Conservation (phyloP, 352 stramenopile genomes). For the Globisporangium recalcitrans region DNA sequence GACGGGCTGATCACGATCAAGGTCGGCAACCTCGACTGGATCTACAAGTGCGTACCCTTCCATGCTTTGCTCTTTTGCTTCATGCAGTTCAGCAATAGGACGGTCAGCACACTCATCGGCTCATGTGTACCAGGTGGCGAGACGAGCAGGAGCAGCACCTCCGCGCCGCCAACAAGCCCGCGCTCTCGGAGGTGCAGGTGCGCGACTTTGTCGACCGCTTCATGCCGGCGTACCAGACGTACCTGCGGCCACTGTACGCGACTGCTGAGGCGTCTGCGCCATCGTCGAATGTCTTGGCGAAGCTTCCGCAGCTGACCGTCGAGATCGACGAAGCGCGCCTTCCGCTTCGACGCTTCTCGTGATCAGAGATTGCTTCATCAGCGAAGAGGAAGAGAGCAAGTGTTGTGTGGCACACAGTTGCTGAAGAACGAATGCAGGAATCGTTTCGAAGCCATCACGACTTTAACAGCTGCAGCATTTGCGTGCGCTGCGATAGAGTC, state of each 20-base stretch:
- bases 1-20: conserved; percentile 73
- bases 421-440: neutral
- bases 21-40: conserved; percentile 63
- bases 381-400: neutral
- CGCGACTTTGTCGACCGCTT: conserved; percentile 86
- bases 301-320: conserved; percentile 48
- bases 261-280: neutral
- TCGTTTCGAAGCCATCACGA: neutral
- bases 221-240: conserved; percentile 79
- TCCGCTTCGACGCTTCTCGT: conserved; percentile 14
- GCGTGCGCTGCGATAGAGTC: too few species aligned
- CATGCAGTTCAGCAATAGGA: too few species aligned
- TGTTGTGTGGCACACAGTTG: neutral
- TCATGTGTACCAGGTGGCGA: conserved; percentile 45
- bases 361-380: neutral
- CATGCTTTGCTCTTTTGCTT: neutral
- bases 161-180: conserved; percentile 49
- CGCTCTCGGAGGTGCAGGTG: conserved; percentile 58
- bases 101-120: too few species aligned
- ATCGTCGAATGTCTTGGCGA: conserved; percentile 20
- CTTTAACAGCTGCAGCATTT: neutral
- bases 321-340: conserved; percentile 46
- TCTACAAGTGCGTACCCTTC: conserved; percentile 62
- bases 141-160: conserved; percentile 74
- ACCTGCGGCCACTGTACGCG: conserved; percentile 57